Evolutionary conservation across 1,284 basidiomycete genomes (phyloP).

Genomic region (Phellopilus nigrolimitatus): DNA sequence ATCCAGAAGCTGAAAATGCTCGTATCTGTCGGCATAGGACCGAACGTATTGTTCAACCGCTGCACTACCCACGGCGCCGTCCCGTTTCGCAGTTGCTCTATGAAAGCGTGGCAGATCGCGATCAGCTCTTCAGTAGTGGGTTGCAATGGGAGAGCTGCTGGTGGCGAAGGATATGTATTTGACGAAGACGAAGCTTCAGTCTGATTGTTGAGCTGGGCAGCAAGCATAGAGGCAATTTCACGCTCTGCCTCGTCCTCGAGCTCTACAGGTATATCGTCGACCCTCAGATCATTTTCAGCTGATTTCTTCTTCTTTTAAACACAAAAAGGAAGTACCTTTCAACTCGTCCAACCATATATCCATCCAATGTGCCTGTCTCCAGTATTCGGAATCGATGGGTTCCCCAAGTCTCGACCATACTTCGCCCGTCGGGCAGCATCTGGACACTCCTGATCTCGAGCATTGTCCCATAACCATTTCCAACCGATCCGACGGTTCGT

Average conservation of each 20-base stretch:
- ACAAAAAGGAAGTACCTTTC: conserved; percentile 41
- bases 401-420: conserved; percentile 85
- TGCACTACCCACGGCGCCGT: conserved; percentile 91
- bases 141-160: neutral
- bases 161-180: conserved; percentile 11
- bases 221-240: conserved; percentile 27
- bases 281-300: conserved; percentile 26
- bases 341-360: conserved; percentile 83
- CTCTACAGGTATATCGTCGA: conserved; percentile 52
- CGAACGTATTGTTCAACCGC: conserved; percentile 73
- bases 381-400: conserved; percentile 81
- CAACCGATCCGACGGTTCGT: conserved; percentile 38
- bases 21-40: conserved; percentile 63
- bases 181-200: conserved; percentile 14
- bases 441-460: conserved; percentile 83
- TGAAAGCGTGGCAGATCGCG: conserved; percentile 72
- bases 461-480: conserved; percentile 87
- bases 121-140: conserved; percentile 56
- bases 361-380: conserved; percentile 79
- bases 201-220: conserved; percentile 24
- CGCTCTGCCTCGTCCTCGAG: conserved; percentile 39
- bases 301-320: neutral
- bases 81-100: conserved; percentile 74
- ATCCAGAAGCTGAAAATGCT: conserved; percentile 86
- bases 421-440: conserved; percentile 85